A percentile compares a stretch with the other conserved stretches of the same genome.
Conservation (phyloP, 2,329 filamentous ascomycete species). For the Cladosporium sp. region DNA sequence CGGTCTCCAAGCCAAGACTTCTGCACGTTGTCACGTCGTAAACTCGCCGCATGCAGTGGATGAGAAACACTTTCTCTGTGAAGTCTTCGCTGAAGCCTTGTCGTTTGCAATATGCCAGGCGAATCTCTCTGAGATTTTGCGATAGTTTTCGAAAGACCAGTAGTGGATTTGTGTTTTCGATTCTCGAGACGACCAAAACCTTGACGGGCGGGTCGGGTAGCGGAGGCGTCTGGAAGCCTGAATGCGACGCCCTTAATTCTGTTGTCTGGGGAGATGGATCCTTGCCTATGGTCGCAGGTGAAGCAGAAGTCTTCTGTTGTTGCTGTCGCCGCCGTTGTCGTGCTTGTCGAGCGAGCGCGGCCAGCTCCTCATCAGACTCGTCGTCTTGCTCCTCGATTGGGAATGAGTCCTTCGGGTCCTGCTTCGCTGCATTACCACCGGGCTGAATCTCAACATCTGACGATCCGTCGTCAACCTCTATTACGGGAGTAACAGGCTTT, state of each 20-base stretch:
- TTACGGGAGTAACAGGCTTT: slow-evolving; percentile 20
- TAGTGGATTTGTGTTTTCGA: slow-evolving; percentile 55
- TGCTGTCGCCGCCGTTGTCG: slow-evolving; percentile 34
- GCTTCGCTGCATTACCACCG: background rate
- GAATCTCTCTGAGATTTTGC: slow-evolving; percentile 61
- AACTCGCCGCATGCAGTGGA: slow-evolving; percentile 66
- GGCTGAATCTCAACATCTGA: slow-evolving; percentile 15
- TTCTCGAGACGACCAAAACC: slow-evolving; percentile 62
- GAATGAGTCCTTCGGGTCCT: background rate
- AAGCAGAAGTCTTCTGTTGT: slow-evolving; percentile 13
- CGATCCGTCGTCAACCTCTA: slow-evolving; percentile 13
- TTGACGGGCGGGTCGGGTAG: slow-evolving; percentile 48
- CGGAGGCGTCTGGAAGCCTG: background rate
- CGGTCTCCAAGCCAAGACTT: slow-evolving; percentile 56
- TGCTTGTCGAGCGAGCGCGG: slow-evolving; percentile 36
- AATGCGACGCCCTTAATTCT: too few species aligned
- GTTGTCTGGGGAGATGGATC: background rate
- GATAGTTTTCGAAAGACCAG: slow-evolving; percentile 61
- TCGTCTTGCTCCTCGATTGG: slow-evolving; percentile 17
- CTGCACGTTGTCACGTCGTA: slow-evolving; percentile 70
- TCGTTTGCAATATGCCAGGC: slow-evolving; percentile 61
- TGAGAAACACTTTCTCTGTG: slow-evolving; percentile 61
- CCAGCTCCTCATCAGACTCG: slow-evolving; percentile 39
- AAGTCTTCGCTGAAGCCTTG: slow-evolving; percentile 50
- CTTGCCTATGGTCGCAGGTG: slow-evolving; percentile 11